Base-by-base conservation (phyloP, 345 rosid genomes). In the Eucalyptus grandis region DNA sequence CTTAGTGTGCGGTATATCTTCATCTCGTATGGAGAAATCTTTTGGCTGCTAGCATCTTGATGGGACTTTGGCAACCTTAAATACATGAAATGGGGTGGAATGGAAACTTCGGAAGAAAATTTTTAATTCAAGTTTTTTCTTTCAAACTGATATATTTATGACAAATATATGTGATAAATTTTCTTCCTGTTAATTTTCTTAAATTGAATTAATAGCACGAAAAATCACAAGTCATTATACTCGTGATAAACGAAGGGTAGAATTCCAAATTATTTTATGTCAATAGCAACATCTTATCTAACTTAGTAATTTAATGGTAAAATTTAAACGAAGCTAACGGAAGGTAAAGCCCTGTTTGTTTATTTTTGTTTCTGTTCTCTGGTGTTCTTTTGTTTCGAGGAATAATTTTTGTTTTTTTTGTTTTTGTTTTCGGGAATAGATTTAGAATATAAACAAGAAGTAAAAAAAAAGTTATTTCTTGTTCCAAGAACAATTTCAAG, bases 291-390 rank as follows among this genome's bases (percentile, higher is more conserved):
- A 2, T 53, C 9, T 53, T 1, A 19, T 53, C 5, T 53, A 53
- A 19, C 4, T 53, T 4, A 1, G 5, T 53, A 53, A 53, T 53
- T 53, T 53, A 0, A 53, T 19, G 5, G 22, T 53, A 19, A 53
- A 53, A 19, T 53, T 53, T 53, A 53, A 53, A 19, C 0, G 1
- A 19, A 53, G 0, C 24, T 53, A 53, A 0, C 0, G 1, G 2
- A 19, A 0, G 58, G 0, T 53, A 53, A 53, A 0, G 4, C 53
- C 19, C 0, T 1, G 7, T 15, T 50, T 15, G 19, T 50, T 50
- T 50, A 15, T 6, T 50, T 50, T 50, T 50, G 8, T 50, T 50
- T 50, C 0, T 50, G 0, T 50, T 50, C 1, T 2, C 0, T 0
- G 1, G 1, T 50, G 19, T 50, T 50, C 1, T 50, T 50, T 50